A percentile compares a stretch with the other conserved stretches of the same genome.
phyloP scores from a whole-genome alignment of 441 rosid genomes.

The Omphalea diandra region DNA sequence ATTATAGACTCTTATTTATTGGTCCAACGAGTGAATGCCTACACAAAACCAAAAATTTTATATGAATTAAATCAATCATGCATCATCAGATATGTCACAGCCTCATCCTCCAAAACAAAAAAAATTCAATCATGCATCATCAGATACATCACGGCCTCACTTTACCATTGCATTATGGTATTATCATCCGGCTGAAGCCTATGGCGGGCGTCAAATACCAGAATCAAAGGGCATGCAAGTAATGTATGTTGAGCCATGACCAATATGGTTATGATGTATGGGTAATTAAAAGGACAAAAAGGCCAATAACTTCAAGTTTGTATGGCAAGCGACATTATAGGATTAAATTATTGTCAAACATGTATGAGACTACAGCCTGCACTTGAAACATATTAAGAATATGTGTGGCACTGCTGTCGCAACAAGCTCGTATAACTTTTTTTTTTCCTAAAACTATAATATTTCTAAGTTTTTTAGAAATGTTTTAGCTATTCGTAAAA shows the following conservation, averaged over 20 bases:
- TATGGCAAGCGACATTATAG: neutral
- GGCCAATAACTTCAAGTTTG: neutral
- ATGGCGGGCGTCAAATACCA: too few relatives aligned
- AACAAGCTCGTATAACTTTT: too few relatives aligned
- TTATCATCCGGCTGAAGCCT: too few relatives aligned
- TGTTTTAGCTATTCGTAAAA: too few relatives aligned
- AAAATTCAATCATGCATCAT: slow-evolving; percentile 6
- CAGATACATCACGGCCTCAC: slow-evolving; percentile 6
- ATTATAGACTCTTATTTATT: neutral
- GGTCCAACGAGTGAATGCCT: neutral
- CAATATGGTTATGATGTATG: neutral
- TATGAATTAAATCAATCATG: neutral
- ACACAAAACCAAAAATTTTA: neutral
- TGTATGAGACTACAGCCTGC: neutral
- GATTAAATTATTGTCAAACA: neutral
- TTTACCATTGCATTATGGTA: neutral
- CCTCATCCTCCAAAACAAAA: neutral
- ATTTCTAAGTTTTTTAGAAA: too few relatives aligned
- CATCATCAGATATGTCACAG: slow-evolving; percentile 13
- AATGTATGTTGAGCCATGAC: neutral
- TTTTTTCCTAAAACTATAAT: too few relatives aligned
- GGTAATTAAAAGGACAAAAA: neutral
- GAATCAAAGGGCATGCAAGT: neutral
- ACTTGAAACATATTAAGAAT: neutral
- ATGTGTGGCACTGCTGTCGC: too few relatives aligned